A percentile compares a stretch with the other conserved stretches of the same genome.
Evolutionary conservation across 2,329 filamentous ascomycete species (phyloP).

Genomic region (Fusarium sp.): DNA sequence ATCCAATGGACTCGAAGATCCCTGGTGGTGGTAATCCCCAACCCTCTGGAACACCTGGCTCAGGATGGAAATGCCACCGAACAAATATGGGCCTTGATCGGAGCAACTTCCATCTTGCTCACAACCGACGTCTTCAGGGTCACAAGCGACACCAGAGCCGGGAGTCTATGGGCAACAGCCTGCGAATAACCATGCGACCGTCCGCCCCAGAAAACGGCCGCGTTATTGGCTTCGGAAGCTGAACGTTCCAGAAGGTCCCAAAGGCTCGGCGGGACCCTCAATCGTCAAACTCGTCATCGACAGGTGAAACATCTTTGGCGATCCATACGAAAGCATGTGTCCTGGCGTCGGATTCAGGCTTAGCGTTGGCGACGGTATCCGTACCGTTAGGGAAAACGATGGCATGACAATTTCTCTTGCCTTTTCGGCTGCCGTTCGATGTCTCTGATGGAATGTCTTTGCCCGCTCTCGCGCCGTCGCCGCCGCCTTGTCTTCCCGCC

Average conservation of each 20-base stretch:
- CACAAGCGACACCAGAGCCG: conserved; percentile 3
- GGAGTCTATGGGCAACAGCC: background rate
- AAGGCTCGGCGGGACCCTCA: conserved; percentile 23
- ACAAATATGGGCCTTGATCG: conserved; percentile 26
- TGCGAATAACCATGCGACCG: conserved; percentile 22
- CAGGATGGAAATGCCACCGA: conserved; percentile 39
- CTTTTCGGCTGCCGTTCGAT: conserved; percentile 19
- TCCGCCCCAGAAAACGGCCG: conserved; percentile 30
- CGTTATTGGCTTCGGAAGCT: conserved; percentile 33
- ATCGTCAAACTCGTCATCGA: conserved; percentile 30
- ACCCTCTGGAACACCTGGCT: conserved; percentile 36
- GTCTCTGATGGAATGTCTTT: conserved; percentile 35
- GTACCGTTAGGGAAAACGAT: conserved; percentile 13
- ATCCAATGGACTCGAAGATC: conserved; percentile 10
- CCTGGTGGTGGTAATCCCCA: conserved; percentile 37
- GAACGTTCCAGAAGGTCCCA: conserved; percentile 45
- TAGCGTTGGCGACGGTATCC: conserved; percentile 14
- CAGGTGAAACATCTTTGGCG: conserved; percentile 42
- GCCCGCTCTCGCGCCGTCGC: conserved; percentile 13
- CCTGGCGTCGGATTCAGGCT: conserved; percentile 11
- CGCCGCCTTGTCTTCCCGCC: conserved; percentile 8
- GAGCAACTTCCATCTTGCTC: conserved; percentile 31
- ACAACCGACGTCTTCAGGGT: background rate
- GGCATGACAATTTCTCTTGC: conserved; percentile 26
- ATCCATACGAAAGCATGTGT: conserved; percentile 29